Evolutionary conservation across 352 stramenopile species (phyloP).

Genomic region (Phytophthora pini): DNA sequence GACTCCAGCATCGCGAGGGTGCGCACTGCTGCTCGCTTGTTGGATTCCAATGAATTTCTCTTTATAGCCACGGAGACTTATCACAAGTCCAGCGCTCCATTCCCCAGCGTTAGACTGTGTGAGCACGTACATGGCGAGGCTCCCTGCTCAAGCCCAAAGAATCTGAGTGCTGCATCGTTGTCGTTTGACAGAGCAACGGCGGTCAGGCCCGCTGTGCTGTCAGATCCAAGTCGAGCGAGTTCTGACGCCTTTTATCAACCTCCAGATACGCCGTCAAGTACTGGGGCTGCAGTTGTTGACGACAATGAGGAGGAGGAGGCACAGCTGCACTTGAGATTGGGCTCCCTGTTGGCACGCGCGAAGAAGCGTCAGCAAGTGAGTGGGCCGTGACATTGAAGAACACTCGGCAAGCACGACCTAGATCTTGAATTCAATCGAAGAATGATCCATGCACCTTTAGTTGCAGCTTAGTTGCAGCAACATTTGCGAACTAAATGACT

Average conservation of each 20-base stretch:
- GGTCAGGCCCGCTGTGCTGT: not conserved
- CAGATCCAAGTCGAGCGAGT: slow-evolving; percentile 6
- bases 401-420: too few relatives aligned
- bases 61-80: slow-evolving; percentile 56
- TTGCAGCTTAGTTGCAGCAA: too few relatives aligned
- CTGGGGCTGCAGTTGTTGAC: slow-evolving; percentile 19
- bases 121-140: slow-evolving; percentile 10
- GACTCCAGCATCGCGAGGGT: slow-evolving; percentile 19
- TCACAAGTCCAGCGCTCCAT: slow-evolving; percentile 34
- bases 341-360: slow-evolving; percentile 45
- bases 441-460: too few relatives aligned
- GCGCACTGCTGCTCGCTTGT: slow-evolving; percentile 21
- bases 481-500: too few relatives aligned
- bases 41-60: slow-evolving; percentile 60
- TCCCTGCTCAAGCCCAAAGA: slow-evolving; percentile 5
- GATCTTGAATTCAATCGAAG: too few relatives aligned
- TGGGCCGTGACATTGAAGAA: not conserved
- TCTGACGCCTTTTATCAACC: slow-evolving; percentile 2
- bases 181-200: slow-evolving; percentile 6
- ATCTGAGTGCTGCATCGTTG: not conserved
- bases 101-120: slow-evolving; percentile 9
- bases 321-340: slow-evolving; percentile 42
- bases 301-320: slow-evolving; percentile 14
- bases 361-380: slow-evolving; percentile 39
- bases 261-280: slow-evolving; percentile 21